Percentiles rank a stretch among this genome's conserved stretches.
Evolutionary conservation across 225 moss, liverwort and hornwort species (phyloP).

Genomic region (Sphagnum tenellum): DNA sequence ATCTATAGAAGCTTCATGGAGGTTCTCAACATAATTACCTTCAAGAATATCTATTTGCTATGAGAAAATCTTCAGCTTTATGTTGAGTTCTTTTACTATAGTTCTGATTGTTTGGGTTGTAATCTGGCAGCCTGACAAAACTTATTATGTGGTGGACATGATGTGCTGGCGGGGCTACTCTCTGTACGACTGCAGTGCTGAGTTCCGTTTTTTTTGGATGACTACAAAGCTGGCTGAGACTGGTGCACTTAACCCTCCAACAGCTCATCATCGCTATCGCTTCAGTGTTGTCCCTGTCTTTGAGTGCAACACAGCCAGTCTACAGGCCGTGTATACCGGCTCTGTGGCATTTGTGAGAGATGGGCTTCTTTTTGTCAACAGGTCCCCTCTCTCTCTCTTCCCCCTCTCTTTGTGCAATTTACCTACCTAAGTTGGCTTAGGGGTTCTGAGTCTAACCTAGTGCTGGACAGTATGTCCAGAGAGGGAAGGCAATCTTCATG

Average conservation of each 20-base stretch:
- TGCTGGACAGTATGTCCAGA: too few species aligned
- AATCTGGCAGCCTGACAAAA: slow-evolving; percentile 69
- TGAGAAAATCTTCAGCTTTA: too few species aligned
- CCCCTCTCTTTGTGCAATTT: not conserved
- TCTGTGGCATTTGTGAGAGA: slow-evolving; percentile 65
- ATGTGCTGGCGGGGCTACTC: slow-evolving; percentile 99
- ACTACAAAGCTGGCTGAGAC: slow-evolving; percentile 83
- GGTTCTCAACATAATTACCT: too few species aligned
- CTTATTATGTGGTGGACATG: slow-evolving; percentile 92
- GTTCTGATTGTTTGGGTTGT: slow-evolving; percentile 2
- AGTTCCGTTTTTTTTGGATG: slow-evolving; percentile 98
- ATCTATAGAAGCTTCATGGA: too few species aligned
- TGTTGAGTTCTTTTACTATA: too few species aligned
- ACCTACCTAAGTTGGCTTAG: too few species aligned
- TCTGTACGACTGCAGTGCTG: slow-evolving; percentile 84
- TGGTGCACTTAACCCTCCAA: slow-evolving; percentile 57
- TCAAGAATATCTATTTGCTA: too few species aligned
- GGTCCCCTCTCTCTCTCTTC: slow-evolving; percentile 23
- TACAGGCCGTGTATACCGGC: slow-evolving; percentile 69
- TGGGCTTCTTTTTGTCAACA: slow-evolving; percentile 79
- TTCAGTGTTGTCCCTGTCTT: slow-evolving; percentile 83
- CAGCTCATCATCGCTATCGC: slow-evolving; percentile 72
- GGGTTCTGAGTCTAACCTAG: too few species aligned
- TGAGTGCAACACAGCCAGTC: slow-evolving; percentile 59
- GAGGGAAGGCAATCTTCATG: too few species aligned